A percentile compares a stretch with the other conserved stretches of the same genome.
Conservation (phyloP, 2,329 filamentous ascomycete species). For the Colletotrichum tamarilloi region DNA sequence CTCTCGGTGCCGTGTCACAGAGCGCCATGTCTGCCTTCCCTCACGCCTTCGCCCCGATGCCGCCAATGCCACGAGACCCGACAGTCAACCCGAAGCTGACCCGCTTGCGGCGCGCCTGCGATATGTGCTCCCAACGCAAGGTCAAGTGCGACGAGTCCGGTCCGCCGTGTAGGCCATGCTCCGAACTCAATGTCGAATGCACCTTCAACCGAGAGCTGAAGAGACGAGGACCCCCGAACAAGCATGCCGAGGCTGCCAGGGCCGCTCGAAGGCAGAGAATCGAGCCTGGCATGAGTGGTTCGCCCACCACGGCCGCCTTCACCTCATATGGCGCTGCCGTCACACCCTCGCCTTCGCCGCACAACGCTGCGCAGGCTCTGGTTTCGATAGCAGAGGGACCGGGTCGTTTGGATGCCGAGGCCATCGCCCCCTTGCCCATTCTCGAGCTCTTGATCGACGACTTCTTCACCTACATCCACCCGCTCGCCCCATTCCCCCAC, state of each 20-base stretch:
- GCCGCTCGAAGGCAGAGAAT: slow-evolving; percentile 60
- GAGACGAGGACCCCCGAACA: slow-evolving; percentile 68
- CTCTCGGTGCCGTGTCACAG: slow-evolving; percentile 8
- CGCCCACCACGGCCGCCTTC: slow-evolving; percentile 1
- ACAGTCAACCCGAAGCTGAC: slow-evolving; percentile 63
- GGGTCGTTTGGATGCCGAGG: slow-evolving; percentile 68
- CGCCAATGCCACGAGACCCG: slow-evolving; percentile 46
- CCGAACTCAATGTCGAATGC: slow-evolving; percentile 67
- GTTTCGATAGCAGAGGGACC: slow-evolving; percentile 56
- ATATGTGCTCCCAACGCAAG: slow-evolving; percentile 71
- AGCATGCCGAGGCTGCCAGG: slow-evolving; percentile 66
- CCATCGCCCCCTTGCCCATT: slow-evolving; percentile 76
- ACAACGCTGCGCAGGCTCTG: slow-evolving; percentile 60
- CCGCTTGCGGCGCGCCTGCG: slow-evolving; percentile 67
- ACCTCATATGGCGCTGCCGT: slow-evolving; percentile 31
- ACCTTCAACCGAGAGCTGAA: slow-evolving; percentile 69
- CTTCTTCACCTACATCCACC: slow-evolving; percentile 86
- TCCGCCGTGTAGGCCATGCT: slow-evolving; percentile 67
- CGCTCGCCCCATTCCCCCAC: slow-evolving; percentile 81
- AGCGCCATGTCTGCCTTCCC: slow-evolving; percentile 10
- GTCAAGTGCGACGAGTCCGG: slow-evolving; percentile 70
- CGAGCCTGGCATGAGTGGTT: slow-evolving; percentile 42
- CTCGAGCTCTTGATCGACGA: slow-evolving; percentile 79
- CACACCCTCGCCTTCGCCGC: slow-evolving; percentile 51
- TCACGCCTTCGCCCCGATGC: slow-evolving; percentile 18